Conservation (phyloP, 1,284 basidiomycete genomes). For the Puccinia brachypodii region DNA sequence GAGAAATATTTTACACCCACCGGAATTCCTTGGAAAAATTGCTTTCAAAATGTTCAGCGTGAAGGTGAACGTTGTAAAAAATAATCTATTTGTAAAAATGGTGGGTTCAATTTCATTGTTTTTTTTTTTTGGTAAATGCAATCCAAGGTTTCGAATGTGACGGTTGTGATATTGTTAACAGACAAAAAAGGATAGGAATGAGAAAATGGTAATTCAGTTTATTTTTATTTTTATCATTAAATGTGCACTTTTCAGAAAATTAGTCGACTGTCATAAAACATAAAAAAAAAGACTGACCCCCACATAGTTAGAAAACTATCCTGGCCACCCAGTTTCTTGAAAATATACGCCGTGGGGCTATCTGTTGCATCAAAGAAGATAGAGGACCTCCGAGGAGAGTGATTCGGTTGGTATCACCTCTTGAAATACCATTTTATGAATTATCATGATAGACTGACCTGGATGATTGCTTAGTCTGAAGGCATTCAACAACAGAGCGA, state of each 20-base stretch:
- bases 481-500: not conserved
- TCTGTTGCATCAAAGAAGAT: not conserved
- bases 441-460: not conserved
- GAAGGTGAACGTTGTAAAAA: not conserved
- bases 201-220: too few relatives aligned
- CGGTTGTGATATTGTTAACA: not conserved
- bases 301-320: constrained; percentile 2
- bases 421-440: not conserved
- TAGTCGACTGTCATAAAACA: not conserved
- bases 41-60: not conserved
- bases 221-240: too few relatives aligned
- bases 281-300: not conserved
- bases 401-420: not conserved
- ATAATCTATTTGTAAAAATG: not conserved
- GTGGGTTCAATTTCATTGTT: not conserved
- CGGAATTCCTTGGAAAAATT: not conserved
- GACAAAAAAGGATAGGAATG: not conserved
- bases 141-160: not conserved
- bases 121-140: not conserved
- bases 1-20: not conserved
- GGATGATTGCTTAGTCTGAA: not conserved
- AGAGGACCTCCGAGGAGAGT: not conserved
- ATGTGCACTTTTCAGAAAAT: too few relatives aligned
- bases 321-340: not conserved
- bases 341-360: not conserved